Base-by-base conservation (phyloP, 352 stramenopile genomes). In the Stephanocyclus meneghinianus region DNA sequence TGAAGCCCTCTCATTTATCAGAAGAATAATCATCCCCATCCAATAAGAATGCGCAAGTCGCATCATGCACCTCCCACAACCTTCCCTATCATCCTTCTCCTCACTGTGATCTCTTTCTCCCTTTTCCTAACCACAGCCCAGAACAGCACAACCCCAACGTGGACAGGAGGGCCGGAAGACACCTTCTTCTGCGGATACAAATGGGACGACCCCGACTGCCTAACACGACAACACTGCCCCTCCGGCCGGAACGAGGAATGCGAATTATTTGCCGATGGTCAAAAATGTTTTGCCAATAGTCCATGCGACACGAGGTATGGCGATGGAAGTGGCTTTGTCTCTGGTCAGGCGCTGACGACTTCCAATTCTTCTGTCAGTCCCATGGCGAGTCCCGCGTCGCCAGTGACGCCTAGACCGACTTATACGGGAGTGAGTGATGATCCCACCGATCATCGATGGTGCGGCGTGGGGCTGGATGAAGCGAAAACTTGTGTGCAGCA, bases 121-220 rank as follows among this genome's bases (percentile, higher is more conserved):
- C 30, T 66, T 35, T 37, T 66, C 32, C 15, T 55, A 67, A 56
- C 50, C 57, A n/a, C 35, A 18, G 30, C 16, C 50, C 32, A 35
- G 7, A 8, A 40, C 55, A 11, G 29, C 30, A 9, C 18, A 29
- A 55, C 37, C 3, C 66, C 62, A 59, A 50, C 63, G 21, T 80
- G 59, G 62, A 83, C 66, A 13, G 75, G 71, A 57, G 75, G 75
- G 35, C 74, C 75, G 0, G 74, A 83, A 73, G 80, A 87, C 48
- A 69, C 51, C 32, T 87, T 79, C 71, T 87, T 87, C 69, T 87
- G 80, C 42, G 80, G 80, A 35, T 74, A 59, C 53, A 79, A 79
- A 67, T 87, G 80, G 80, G 75, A 87, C 56, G 80, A 87, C 11
- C 11, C 40, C 15, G 61, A 78, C 71, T 87, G 80, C 35, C 37